Percentiles rank a stretch among this genome's conserved stretches.
Conservation (phyloP, 73 alveolate genomes). For the Paramecium sonneborni region DNA sequence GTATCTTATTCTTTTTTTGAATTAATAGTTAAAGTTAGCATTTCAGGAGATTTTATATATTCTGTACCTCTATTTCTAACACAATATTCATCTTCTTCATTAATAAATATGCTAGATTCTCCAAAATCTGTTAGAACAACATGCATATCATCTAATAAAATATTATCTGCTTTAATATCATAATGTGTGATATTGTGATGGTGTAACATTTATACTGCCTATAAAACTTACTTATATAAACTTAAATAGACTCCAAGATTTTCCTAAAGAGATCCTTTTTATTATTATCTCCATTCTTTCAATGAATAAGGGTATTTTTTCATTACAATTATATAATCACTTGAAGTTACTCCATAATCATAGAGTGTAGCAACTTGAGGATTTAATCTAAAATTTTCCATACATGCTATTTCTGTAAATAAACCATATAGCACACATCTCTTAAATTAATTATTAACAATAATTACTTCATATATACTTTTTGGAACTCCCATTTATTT, state of each 20-base stretch:
- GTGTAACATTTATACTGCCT: constrained; percentile 91
- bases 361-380: constrained; percentile 94
- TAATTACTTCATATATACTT: constrained; percentile 80
- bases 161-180: constrained; percentile 97
- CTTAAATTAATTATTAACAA: neutral
- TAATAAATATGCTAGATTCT: constrained; percentile 93
- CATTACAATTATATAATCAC: constrained; percentile 95
- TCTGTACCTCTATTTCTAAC: constrained; percentile 96
- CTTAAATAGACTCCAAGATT: constrained; percentile 88
- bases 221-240: constrained; percentile 90
- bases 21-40: constrained; percentile 91
- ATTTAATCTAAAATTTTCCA: constrained; percentile 92
- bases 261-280: constrained; percentile 81
- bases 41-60: constrained; percentile 96
- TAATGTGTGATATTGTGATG: constrained; percentile 94
- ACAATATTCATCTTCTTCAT: constrained; percentile 96
- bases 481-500: constrained; percentile 93
- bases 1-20: constrained; percentile 97
- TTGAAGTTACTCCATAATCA: constrained; percentile 96
- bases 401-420: constrained; percentile 96
- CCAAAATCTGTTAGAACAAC: constrained; percentile 97
- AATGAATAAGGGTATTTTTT: constrained; percentile 91
- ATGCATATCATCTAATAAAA: constrained; percentile 89
- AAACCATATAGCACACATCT: constrained; percentile 96
- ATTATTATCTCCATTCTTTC: constrained; percentile 93